phyloP scores from a whole-genome alignment of 2,329 filamentous ascomycete genomes.

The Fusarium gaditjirri region DNA sequence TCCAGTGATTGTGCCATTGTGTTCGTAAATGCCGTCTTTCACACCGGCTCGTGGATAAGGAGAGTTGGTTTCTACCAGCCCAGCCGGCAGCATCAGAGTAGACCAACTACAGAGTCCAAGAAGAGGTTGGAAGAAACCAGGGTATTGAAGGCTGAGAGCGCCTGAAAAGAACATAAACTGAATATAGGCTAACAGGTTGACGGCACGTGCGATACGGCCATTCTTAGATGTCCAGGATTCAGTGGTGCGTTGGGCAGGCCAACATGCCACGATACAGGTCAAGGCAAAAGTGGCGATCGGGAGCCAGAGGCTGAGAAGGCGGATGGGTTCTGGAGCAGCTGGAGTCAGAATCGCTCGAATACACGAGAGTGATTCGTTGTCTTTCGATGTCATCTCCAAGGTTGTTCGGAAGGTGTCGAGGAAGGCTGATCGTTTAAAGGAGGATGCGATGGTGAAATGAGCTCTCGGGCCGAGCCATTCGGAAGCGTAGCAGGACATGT shows the following conservation, averaged over 20 bases:
- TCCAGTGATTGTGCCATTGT: conserved; percentile 70
- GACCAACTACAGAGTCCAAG: conserved; percentile 76
- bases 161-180: conserved; percentile 80
- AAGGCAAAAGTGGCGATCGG: conserved; percentile 6
- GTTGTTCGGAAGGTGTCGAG: conserved; percentile 20
- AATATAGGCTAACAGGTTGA: conserved; percentile 76
- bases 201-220: conserved; percentile 6
- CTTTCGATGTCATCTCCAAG: neutral
- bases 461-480: neutral
- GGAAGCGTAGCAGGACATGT: conserved; percentile 6
- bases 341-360: conserved; percentile 5
- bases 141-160: conserved; percentile 74
- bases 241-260: neutral
- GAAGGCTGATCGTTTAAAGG: conserved; percentile 8
- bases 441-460: neutral
- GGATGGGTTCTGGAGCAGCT: neutral
- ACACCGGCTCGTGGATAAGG: conserved; percentile 44
- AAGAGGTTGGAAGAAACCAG: conserved; percentile 78
- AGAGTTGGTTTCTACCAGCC: conserved; percentile 33
- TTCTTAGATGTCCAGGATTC: fast-evolving
- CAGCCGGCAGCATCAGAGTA: conserved; percentile 66
- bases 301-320: conserved; percentile 18
- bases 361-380: neutral
- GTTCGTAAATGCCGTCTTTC: conserved; percentile 69
- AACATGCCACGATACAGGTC: conserved; percentile 11